Conservation (phyloP, 331 rosid genomes). For the Prunus yedoensis region DNA sequence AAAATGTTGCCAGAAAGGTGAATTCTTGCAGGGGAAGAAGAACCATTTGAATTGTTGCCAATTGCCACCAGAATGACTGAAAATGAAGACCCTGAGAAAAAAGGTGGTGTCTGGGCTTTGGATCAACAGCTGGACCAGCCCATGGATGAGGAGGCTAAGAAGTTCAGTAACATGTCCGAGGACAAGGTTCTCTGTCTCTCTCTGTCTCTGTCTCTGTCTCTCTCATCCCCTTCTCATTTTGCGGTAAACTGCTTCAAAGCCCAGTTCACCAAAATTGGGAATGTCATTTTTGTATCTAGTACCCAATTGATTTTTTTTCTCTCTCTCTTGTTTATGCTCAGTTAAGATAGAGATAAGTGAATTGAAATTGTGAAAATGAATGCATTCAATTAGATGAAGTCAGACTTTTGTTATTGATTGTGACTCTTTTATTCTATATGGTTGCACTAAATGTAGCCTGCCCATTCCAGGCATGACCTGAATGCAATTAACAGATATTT, state of each 20-base stretch:
- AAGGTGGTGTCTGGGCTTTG: conserved; percentile 19
- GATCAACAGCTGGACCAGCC: conserved; percentile 27
- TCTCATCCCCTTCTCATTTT: background rate
- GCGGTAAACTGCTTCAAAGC: background rate
- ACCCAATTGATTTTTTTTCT: background rate
- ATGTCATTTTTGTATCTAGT: background rate
- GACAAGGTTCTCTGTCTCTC: background rate
- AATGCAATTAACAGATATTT: conserved; percentile 1
- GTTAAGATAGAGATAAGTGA: background rate
- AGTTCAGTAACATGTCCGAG: background rate
- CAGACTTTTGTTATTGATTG: background rate
- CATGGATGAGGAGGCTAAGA: conserved; percentile 9
- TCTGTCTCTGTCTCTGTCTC: background rate
- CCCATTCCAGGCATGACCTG: background rate
- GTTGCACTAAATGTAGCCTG: background rate
- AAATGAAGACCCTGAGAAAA: conserved; percentile 4
- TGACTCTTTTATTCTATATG: background rate
- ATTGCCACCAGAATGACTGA: background rate
- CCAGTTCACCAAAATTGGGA: background rate
- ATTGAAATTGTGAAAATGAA: background rate
- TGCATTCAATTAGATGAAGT: background rate
- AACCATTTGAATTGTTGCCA: background rate
- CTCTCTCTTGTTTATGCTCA: background rate
- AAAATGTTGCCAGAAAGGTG: background rate
- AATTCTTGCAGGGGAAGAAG: background rate